Evolutionary conservation across 306 rosid species (phyloP).

Genomic region (Vigna mungo): DNA sequence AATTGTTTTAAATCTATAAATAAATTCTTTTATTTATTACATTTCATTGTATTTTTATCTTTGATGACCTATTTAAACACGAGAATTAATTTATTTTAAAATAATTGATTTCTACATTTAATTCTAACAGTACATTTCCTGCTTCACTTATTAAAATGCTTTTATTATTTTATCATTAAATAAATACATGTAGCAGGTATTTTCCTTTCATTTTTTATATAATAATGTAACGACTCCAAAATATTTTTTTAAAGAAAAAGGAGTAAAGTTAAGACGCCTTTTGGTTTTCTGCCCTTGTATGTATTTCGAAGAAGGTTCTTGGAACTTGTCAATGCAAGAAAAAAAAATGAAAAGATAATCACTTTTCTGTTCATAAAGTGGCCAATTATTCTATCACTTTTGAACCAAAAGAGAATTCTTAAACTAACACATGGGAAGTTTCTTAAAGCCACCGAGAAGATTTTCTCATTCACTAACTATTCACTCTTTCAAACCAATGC

Average conservation of each 20-base stretch:
- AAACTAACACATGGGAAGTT: conserved; percentile 34
- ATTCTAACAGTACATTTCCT: background rate
- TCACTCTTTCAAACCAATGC: conserved; percentile 25
- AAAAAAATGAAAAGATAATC: conserved; percentile 38
- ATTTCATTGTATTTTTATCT: background rate
- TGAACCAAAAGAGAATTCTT: background rate
- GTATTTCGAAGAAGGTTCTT: conserved; percentile 46
- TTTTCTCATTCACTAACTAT: conserved; percentile 29
- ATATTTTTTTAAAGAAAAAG: background rate
- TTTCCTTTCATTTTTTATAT: background rate
- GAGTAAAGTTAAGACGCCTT: background rate
- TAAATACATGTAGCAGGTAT: background rate
- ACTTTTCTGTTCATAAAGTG: conserved; percentile 50
- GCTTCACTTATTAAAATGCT: background rate
- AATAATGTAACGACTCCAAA: background rate
- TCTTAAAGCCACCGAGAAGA: conserved; percentile 20
- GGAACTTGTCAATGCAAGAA: background rate
- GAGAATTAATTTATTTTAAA: background rate
- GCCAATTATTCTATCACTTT: conserved; percentile 47
- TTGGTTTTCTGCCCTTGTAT: background rate
- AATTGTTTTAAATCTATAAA: too few relatives aligned
- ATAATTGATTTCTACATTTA: background rate
- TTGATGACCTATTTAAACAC: background rate
- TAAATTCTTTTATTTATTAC: background rate
- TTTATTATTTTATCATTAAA: background rate